Evolutionary conservation across 2,329 filamentous ascomycete genomes (phyloP).

Genomic region (Sporothrix mexicana): DNA sequence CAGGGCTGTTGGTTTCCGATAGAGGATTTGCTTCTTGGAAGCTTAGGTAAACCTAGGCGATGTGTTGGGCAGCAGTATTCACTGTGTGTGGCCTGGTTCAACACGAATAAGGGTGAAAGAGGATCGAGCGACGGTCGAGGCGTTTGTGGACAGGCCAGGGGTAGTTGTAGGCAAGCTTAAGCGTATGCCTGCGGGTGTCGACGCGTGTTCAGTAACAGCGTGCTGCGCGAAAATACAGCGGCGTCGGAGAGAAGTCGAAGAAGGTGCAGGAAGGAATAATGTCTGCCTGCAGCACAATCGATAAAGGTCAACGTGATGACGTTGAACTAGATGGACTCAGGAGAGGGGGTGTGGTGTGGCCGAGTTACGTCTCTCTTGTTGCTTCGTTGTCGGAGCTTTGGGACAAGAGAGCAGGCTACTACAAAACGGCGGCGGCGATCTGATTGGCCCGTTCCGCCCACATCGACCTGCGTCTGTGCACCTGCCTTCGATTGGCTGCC

Average conservation of each 20-base stretch:
- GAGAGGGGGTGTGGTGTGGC: conserved; percentile 3
- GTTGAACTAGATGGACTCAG: conserved; percentile 10
- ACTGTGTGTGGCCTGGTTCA: not conserved
- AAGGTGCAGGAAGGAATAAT: not conserved
- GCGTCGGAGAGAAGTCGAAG: not conserved
- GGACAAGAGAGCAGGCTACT: conserved; percentile 6
- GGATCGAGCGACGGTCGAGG: conserved; percentile 6
- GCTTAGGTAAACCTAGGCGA: not conserved
- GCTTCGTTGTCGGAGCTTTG: not conserved
- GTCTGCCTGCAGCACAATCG: conserved; percentile 26
- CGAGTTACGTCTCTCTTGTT: not conserved
- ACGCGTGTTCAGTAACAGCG: conserved; percentile 14
- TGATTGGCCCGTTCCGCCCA: conserved; percentile 27
- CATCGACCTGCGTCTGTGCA: conserved; percentile 19
- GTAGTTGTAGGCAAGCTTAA: conserved; percentile 18
- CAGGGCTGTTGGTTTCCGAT: not conserved
- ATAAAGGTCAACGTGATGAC: conserved; percentile 25
- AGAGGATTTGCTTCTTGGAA: not conserved
- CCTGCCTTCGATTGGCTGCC: conserved; percentile 28
- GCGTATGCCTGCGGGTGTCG: not conserved
- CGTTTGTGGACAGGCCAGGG: conserved; percentile 2
- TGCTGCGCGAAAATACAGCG: conserved; percentile 2
- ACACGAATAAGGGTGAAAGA: not conserved
- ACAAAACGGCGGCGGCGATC: conserved; percentile 9
- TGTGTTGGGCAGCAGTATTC: not conserved